phyloP scores from a whole-genome alignment of 1,284 basidiomycete genomes.

The Leccinum pseudoinsigne region DNA sequence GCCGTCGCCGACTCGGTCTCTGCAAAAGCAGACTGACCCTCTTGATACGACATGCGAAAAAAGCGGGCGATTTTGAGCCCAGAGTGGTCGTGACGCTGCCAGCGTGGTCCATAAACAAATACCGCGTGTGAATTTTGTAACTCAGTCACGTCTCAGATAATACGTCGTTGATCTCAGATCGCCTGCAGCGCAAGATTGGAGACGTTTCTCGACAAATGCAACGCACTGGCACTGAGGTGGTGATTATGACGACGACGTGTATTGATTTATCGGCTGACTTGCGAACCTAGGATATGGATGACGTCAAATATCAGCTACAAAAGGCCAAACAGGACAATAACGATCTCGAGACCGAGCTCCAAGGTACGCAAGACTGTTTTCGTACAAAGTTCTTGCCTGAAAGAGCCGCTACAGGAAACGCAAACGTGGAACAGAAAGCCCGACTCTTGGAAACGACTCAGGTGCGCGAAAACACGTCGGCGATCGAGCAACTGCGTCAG shows the following conservation, averaged over 20 bases:
- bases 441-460: constrained; percentile 57
- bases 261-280: constrained; percentile 15
- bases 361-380: constrained; percentile 40
- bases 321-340: constrained; percentile 68
- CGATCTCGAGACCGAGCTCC: constrained; percentile 65
- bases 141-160: too few relatives aligned
- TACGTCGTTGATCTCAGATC: constrained; percentile 25
- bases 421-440: constrained; percentile 67
- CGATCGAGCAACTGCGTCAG: constrained; percentile 69
- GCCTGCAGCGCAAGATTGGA: constrained; percentile 60
- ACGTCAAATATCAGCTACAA: constrained; percentile 66
- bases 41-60: too few relatives aligned
- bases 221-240: constrained; percentile 57
- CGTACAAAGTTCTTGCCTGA: constrained; percentile 12
- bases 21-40: too few relatives aligned
- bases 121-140: too few relatives aligned
- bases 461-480: constrained; percentile 62
- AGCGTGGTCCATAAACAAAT: too few relatives aligned
- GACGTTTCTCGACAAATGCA: constrained; percentile 60
- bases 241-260: constrained; percentile 26
- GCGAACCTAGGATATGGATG: constrained; percentile 65
- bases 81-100: too few relatives aligned
- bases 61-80: too few relatives aligned
- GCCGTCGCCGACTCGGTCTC: too few relatives aligned
- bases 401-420: constrained; percentile 43